Base-by-base conservation (phyloP, 257 asterid genomes). In the Leptodermis oblonga region DNA sequence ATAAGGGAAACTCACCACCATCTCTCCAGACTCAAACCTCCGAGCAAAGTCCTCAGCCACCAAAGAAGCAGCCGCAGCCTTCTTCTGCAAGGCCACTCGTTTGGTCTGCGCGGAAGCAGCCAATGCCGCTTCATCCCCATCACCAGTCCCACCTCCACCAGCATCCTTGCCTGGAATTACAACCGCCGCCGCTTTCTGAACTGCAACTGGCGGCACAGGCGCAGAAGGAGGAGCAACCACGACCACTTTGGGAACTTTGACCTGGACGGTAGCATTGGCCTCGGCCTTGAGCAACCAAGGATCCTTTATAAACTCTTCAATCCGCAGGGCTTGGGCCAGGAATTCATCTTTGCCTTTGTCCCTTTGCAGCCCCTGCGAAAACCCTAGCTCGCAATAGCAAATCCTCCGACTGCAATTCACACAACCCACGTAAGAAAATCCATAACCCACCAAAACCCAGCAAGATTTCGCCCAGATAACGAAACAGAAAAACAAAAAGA, bases 41-140 rank as follows among this genome's bases (percentile, higher is more conserved):
- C 92, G 80, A 17, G 85, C 98, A 48, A 77, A 83, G 80, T 89
- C 92, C 92, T 94, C 99, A 49, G 96, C 96, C 74, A 75, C 92
- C 76, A 82, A 25, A 7, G 96, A 94, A 7, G 95, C 90, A 23
- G 90, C 96, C 20, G 93, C 96, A 30, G 93, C 96, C 71, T 86
- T 89, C 79, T 89, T 94, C 96, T 89, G 97, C 88, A 94, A 81
- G 66, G 88, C 96, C 31, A 55, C 79, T 75, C 97, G 86, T 87
- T 91, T 94, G 51, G 83, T 86, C 86, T 83, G 90, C 20, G 96
- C 95, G 18, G 90, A 86, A 17, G 85, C 88, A 51, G 77, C 85
- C 67, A 67, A 67, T 37, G 78, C 85, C 61, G 81, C 84, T 41
- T 82, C 96, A 74, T 81, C 92, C 41, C 73, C 89, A 42, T 69